Evolutionary conservation across 352 stramenopile genomes (phyloP), one percentile per base, ranked within the genome.

Genomic region (Pythium phragmiticola): DNA sequence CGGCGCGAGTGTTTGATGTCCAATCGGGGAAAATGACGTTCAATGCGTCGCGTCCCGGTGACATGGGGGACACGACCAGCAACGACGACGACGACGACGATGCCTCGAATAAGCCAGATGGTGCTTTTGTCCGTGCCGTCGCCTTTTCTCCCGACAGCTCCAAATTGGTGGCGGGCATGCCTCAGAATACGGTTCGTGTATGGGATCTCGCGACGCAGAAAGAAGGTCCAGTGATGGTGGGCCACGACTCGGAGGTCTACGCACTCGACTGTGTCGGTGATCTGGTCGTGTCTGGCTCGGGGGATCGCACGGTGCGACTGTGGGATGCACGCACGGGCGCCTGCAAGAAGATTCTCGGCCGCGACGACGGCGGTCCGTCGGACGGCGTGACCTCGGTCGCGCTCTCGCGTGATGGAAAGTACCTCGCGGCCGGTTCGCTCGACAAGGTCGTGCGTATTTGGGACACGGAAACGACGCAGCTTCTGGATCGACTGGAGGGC

Each of bases 371-470:
- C 9, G 86, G 84, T 49, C 84, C 84, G 14, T 89, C 82, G 48
- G 86, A 94, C 53, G 84, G 86, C 33, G 82, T 93, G 48, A 94
- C 86, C 4, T 92, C 84, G 14, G 86, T 94, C 9, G 86, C 86
- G 1, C 60, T 94, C n/a, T 93, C 84, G 7, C 84, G 79, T 1
- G 84, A 94, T 64, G 86, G 86, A 51, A 80, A 81, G 9, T 71
- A 89, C 49, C 72, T 94, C n/a, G 86, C 86, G 43, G 86, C 86
- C 28, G 84, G 80, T 26, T 94, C 84, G 19, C 72, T 94, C 19
- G 86, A 94, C 65, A 94, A 93, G 74, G 82, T 94, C 37, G 84
- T 93, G 55, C 80, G 86, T 39, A 89, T 94, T 68, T 94, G 86
- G 86, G 84, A 94, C 54, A 93, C 84, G 23, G 82, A 92, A 63